Percentiles rank a stretch among this genome's conserved stretches.
Conservation (phyloP, 805 yeast genomes). For the Wickerhamomyces kurtzmanii region DNA sequence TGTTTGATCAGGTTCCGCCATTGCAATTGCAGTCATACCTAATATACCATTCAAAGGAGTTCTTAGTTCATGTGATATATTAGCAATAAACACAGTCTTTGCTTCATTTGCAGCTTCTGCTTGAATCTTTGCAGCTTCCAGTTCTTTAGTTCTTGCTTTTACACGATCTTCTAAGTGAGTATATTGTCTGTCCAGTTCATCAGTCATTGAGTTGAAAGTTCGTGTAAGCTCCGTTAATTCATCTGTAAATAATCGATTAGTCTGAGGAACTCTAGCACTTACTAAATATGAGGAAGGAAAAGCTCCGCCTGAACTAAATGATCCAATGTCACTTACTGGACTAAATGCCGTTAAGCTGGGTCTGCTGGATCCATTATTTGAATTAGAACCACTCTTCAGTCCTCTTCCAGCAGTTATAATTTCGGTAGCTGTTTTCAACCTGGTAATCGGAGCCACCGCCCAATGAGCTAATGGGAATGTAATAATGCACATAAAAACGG, state of each 20-base stretch:
- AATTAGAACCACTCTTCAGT: conserved; percentile 5
- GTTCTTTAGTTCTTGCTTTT: conserved; percentile 71
- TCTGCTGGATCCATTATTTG: neutral
- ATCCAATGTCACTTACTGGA: conserved; percentile 6
- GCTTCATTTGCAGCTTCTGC: conserved; percentile 97
- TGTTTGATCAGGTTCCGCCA: conserved; percentile 68
- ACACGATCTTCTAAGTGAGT: conserved; percentile 83
- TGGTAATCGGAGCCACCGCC: conserved; percentile 76
- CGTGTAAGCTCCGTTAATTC: conserved; percentile 83
- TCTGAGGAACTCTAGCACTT: conserved; percentile 32
- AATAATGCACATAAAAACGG: conserved; percentile 61
- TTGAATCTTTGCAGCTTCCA: conserved; percentile 78
- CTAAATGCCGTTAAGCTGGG: neutral
- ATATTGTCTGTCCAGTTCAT: conserved; percentile 78
- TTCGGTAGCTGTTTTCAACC: conserved; percentile 77
- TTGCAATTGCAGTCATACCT: conserved; percentile 91
- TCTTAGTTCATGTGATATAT: conserved; percentile 87
- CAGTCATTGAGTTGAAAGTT: conserved; percentile 87
- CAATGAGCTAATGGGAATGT: conserved; percentile 79
- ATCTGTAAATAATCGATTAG: conserved; percentile 53
- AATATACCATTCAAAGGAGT: conserved; percentile 94
- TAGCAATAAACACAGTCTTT: conserved; percentile 87
- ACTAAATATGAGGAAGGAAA: conserved; percentile 23
- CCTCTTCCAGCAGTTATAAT: conserved; percentile 31
- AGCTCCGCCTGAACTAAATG: conserved; percentile 7